Evolutionary conservation across 768 basidiomycete species (phyloP).

Genomic region (Rhodotorula graminis): DNA sequence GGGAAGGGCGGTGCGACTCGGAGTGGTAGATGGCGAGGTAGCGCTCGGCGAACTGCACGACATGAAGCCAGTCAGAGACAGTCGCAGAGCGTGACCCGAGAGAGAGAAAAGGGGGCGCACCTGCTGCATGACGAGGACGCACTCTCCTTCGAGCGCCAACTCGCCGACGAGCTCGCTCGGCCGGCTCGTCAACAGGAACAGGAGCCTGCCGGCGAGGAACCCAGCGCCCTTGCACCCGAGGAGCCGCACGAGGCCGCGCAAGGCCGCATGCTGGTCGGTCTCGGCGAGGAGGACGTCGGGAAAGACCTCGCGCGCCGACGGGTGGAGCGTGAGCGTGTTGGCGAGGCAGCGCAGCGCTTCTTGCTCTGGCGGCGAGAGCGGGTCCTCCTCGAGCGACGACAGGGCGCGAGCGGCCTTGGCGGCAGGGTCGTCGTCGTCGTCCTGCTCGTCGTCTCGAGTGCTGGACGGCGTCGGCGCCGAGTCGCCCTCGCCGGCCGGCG

Average conservation of each 20-base stretch:
- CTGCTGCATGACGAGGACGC: slow-evolving; percentile 21
- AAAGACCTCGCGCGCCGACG: slow-evolving; percentile 27
- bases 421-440: slow-evolving; percentile 9
- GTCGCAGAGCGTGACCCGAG: not conserved
- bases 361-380: not conserved
- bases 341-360: slow-evolving; percentile 37
- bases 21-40: slow-evolving; percentile 18
- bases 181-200: slow-evolving; percentile 40
- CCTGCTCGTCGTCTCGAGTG: not conserved
- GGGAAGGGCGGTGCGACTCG: not conserved
- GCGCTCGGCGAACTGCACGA: slow-evolving; percentile 12
- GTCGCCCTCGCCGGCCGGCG: not conserved
- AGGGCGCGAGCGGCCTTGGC: not conserved
- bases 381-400: slow-evolving; percentile 4
- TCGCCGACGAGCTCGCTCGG: slow-evolving; percentile 28
- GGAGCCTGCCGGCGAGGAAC: slow-evolving; percentile 38
- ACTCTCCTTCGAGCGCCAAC: slow-evolving; percentile 18
- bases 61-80: too few species aligned
- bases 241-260: slow-evolving; percentile 20
- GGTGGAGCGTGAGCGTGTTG: slow-evolving; percentile 39
- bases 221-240: slow-evolving; percentile 16
- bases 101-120: slow-evolving; percentile 17
- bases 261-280: not conserved
- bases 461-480: too few species aligned
- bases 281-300: slow-evolving; percentile 23